These are phyloP conservation scores for Penicillium pulvis DNA, from an alignment of 495 filamentous ascomycete genomes.

Conservation along the genomic window DNA sequence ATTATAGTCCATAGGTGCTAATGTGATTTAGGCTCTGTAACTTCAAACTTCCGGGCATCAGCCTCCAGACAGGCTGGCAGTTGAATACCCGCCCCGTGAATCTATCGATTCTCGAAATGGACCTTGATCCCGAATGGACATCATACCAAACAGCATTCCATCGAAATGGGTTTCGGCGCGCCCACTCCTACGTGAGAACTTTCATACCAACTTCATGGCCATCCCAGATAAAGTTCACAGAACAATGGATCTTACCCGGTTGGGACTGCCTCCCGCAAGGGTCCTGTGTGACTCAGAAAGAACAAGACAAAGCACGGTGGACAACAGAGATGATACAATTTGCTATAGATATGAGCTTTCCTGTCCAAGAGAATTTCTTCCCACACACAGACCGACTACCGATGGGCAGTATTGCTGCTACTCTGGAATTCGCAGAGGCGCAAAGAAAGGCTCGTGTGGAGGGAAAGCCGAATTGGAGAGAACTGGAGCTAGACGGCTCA, in stretches of 20 bases:
- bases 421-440: not conserved
- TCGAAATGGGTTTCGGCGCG: not conserved
- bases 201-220: not conserved
- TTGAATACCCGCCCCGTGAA: not conserved
- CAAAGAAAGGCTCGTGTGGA: not conserved
- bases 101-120: not conserved
- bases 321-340: conserved; percentile 1
- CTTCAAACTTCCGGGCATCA: not conserved
- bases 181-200: not conserved
- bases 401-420: conserved; percentile 3
- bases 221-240: not conserved
- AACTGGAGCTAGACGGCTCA: not conserved
- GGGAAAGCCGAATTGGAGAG: not conserved
- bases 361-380: not conserved
- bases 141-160: conserved; percentile 4
- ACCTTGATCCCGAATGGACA: conserved; percentile 1
- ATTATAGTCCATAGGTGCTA: not conserved
- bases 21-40: not conserved
- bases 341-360: not conserved
- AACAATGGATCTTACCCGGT: conserved; percentile 2
- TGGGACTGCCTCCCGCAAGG: conserved; percentile 1
- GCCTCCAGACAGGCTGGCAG: conserved; percentile 1
- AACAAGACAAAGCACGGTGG: not conserved
- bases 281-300: not conserved
- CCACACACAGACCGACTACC: not conserved